Base-by-base conservation (phyloP, 768 basidiomycete species). In the Rhodotorula kratochvilovae region DNA sequence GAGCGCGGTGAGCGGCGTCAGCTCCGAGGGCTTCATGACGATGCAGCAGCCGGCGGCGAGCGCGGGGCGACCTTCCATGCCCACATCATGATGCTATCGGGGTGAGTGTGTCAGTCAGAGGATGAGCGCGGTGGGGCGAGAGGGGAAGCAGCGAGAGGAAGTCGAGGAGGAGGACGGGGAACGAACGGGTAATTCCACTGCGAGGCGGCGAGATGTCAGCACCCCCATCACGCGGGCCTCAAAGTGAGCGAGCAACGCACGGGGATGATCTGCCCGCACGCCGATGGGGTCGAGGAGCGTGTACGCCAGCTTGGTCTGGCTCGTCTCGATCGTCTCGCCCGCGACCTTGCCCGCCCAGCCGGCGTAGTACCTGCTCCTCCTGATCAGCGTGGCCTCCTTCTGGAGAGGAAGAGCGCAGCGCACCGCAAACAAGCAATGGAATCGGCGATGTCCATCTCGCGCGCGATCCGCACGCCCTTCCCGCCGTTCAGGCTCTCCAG, bases 31-130 rank as follows among this genome's bases (percentile, higher is more conserved):
- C 80, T 96, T 96, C 88, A 97, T 90, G 77, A 97, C 89, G 78
- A 95, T 88, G 43, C 90, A 90, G 81, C 91, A 93, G 50, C 94
- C 92, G 19, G 87, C 86, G 15, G 93, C 92, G 66, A 97, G 85
- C 19, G 93, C 93, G 12, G 94, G 94, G 90, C 92, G 57, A 95
- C 86, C 81, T 97, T 96, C 92, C 92, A 94, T 0, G 69, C 72
- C 68, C 76, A 78, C 79, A 79, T 80, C 66, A 57, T 23, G 33
- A 72, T 43, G 63, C 77, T 78, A 35, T 17, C 3, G 19, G 15
- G 21, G 19, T 21, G 23, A 35, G 17, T 4, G 33, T 10, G 79
- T 54, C 31, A 62, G 42, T 55, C 46, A 36, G n/a, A n/a, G n/a
- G n/a, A 23, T 46, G 45, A 46, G 45, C 45, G 92, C 91, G 76